Percentiles rank a stretch among this genome's conserved stretches.
These are phyloP conservation scores for Fusarium sp. DNA, from an alignment of 2,329 filamentous ascomycete species.

Conservation along the genomic window DNA sequence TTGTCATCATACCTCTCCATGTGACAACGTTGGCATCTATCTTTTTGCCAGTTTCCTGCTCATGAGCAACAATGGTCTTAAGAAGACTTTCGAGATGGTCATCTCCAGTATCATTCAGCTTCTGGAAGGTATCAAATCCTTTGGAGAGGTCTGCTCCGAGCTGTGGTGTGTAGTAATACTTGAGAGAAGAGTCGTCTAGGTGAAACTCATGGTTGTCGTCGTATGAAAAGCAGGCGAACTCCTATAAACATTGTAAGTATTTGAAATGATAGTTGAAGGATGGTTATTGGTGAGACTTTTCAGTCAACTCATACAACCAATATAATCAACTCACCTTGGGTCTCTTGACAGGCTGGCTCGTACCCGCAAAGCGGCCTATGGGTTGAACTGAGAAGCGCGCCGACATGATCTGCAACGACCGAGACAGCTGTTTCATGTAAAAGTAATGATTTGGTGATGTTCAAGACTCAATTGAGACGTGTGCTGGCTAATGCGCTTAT, in stretches of 20 bases:
- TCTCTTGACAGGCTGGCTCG: constrained; percentile 77
- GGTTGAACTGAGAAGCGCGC: constrained; percentile 75
- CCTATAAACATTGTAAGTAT: constrained; percentile 61
- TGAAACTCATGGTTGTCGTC: constrained; percentile 84
- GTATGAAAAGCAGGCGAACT: constrained; percentile 94
- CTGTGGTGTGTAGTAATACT: constrained; percentile 86
- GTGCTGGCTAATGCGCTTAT: background rate
- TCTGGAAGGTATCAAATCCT: constrained; percentile 85
- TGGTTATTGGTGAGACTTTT: background rate
- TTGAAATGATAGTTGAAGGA: background rate
- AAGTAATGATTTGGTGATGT: background rate
- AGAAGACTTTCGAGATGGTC: constrained; percentile 90
- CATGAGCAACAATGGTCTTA: constrained; percentile 78
- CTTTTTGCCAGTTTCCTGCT: constrained; percentile 74
- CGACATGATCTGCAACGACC: constrained; percentile 41
- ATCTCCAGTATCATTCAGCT: constrained; percentile 84
- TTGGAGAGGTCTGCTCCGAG: constrained; percentile 79
- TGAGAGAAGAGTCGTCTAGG: constrained; percentile 81
- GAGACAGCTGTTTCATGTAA: background rate
- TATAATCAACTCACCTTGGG: constrained; percentile 69
- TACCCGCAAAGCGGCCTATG: constrained; percentile 74
- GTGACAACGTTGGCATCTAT: constrained; percentile 86
- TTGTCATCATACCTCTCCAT: constrained; percentile 99
- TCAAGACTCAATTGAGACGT: background rate
- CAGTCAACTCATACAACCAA: background rate